Evolutionary conservation across 1,284 basidiomycete species (phyloP).

Genomic region (Phenoliferia sp.): DNA sequence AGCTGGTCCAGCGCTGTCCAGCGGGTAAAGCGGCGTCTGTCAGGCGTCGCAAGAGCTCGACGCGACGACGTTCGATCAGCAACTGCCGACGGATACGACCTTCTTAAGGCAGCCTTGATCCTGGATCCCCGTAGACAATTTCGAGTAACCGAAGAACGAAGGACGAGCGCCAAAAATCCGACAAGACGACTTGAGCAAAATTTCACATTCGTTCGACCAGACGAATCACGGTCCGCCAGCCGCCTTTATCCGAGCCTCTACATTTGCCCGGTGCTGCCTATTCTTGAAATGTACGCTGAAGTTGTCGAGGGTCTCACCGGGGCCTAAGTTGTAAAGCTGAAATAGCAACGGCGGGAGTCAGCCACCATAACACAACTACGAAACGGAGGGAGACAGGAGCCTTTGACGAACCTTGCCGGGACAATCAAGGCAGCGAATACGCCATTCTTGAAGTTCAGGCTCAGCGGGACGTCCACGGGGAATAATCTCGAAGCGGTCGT

Average conservation of each 20-base stretch:
- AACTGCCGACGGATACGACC: too few relatives aligned
- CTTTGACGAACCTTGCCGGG: conserved; percentile 69
- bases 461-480: conserved; percentile 48
- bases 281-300: conserved; percentile 90
- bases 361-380: not conserved
- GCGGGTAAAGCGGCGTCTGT: too few relatives aligned
- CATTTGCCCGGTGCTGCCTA: conserved; percentile 60
- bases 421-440: conserved; percentile 89
- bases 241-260: conserved; percentile 47
- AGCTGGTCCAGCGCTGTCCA: too few relatives aligned
- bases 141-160: too few relatives aligned
- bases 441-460: conserved; percentile 67
- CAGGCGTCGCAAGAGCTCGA: too few relatives aligned
- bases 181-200: too few relatives aligned
- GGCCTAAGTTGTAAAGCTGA: conserved; percentile 87
- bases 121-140: too few relatives aligned
- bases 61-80: too few relatives aligned
- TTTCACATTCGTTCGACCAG: too few relatives aligned
- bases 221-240: too few relatives aligned
- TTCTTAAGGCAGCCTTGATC: too few relatives aligned
- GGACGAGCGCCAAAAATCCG: too few relatives aligned
- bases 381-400: not conserved
- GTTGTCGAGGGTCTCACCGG: conserved; percentile 80
- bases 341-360: not conserved
- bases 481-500: conserved; percentile 78